phyloP scores from a whole-genome alignment of 2,329 filamentous ascomycete genomes.

The Aspergillus unguis region DNA sequence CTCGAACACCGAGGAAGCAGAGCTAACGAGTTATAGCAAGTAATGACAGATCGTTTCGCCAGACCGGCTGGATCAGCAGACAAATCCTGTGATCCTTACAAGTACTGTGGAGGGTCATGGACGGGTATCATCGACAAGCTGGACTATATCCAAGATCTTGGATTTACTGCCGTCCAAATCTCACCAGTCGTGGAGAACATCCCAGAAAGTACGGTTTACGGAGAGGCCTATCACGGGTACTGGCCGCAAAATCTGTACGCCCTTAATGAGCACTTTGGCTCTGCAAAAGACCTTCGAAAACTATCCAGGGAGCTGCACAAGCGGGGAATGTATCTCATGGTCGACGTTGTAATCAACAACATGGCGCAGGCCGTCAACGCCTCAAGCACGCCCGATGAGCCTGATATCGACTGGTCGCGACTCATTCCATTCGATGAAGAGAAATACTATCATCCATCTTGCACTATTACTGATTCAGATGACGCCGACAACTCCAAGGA shows the following conservation, averaged over 20 bases:
- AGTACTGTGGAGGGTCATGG: conserved; percentile 62
- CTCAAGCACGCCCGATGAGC: neutral
- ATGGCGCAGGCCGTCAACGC: conserved; percentile 19
- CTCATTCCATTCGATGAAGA: conserved; percentile 21
- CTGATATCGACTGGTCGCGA: conserved; percentile 17
- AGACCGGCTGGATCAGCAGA: conserved; percentile 41
- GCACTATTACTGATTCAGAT: conserved; percentile 17
- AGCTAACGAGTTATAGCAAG: conserved; percentile 36
- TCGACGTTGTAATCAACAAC: conserved; percentile 46
- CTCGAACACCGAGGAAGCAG: neutral
- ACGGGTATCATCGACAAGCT: conserved; percentile 53
- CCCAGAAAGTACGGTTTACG: conserved; percentile 31
- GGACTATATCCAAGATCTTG: conserved; percentile 48
- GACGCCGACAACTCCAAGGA: conserved; percentile 28
- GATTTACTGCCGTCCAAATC: conserved; percentile 40
- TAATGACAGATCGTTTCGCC: conserved; percentile 57
- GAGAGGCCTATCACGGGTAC: conserved; percentile 48
- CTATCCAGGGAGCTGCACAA: conserved; percentile 43
- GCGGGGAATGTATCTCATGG: conserved; percentile 49
- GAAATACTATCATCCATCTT: conserved; percentile 20
- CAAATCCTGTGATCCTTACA: conserved; percentile 14
- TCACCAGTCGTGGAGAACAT: conserved; percentile 40
- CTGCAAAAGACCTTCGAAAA: conserved; percentile 41
- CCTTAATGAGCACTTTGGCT: conserved; percentile 48
- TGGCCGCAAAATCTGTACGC: conserved; percentile 46